phyloP scores from a whole-genome alignment of 257 asterid genomes.

The Capsicum chinense region DNA sequence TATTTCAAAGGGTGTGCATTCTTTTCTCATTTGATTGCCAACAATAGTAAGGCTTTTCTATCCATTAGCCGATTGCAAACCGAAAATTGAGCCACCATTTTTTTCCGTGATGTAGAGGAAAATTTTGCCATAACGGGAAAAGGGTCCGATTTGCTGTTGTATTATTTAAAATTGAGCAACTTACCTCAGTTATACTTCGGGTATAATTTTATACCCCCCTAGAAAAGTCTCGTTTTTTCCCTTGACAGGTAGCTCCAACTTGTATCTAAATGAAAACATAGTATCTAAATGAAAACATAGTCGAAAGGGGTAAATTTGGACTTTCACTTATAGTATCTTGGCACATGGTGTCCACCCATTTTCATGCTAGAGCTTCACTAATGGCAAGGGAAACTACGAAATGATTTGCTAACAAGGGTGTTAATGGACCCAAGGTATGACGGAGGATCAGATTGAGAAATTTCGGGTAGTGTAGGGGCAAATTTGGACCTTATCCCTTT shows the following conservation, averaged over 20 bases:
- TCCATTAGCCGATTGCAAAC: background rate
- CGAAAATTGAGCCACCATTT: background rate
- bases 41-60: background rate
- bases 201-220: background rate
- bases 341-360: constrained; percentile 5
- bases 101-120: background rate
- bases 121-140: background rate
- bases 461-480: constrained; percentile 4
- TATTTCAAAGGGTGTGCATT: background rate
- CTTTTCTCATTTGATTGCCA: constrained; percentile 3
- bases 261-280: no score
- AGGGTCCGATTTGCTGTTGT: background rate
- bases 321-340: background rate
- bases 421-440: constrained; percentile 11
- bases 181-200: background rate
- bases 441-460: background rate
- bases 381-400: background rate
- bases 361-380: background rate
- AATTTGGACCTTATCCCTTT: background rate
- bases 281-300: background rate
- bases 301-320: background rate
- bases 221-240: background rate
- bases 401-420: constrained; percentile 1
- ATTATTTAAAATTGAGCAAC: background rate
- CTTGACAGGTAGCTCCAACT: background rate